A percentile compares a stretch with the other conserved stretches of the same genome.
Conservation (phyloP, 208 protist species). For the Trypanosoma lewisi region DNA sequence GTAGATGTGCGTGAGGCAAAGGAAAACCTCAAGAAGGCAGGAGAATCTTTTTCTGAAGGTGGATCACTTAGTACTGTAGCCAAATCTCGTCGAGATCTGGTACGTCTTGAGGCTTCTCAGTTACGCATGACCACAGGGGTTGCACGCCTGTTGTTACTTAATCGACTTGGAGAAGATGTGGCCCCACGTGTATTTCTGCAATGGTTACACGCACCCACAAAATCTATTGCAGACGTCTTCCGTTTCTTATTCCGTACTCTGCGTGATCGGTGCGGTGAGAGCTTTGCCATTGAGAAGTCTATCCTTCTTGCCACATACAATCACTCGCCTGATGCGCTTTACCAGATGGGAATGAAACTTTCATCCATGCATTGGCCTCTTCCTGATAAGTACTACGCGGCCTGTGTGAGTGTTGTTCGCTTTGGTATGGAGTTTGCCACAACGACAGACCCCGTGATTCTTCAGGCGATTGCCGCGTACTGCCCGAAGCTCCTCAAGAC, state of each 20-base stretch:
- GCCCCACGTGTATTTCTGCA: conserved; percentile 56
- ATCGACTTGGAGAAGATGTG: conserved; percentile 38
- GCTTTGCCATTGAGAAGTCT: conserved; percentile 65
- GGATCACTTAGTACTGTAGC: conserved; percentile 30
- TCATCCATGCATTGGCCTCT: conserved; percentile 78
- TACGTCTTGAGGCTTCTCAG: conserved; percentile 51
- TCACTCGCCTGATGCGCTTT: conserved; percentile 63
- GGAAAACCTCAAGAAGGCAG: conserved; percentile 43
- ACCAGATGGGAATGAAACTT: conserved; percentile 67
- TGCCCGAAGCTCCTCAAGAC: conserved; percentile 54
- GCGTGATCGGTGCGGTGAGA: conserved; percentile 60
- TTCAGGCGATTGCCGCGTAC: conserved; percentile 70
- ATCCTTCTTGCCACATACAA: conserved; percentile 68
- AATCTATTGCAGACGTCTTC: conserved; percentile 72
- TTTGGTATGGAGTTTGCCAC: conserved; percentile 74
- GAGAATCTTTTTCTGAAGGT: conserved; percentile 20
- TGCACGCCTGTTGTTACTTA: conserved; percentile 61
- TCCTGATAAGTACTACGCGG: conserved; percentile 70
- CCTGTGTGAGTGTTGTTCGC: conserved; percentile 55
- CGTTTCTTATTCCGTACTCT: conserved; percentile 76
- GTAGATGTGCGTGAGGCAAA: conserved; percentile 30
- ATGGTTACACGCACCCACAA: conserved; percentile 68
- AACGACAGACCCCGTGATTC: conserved; percentile 62
- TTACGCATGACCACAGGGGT: conserved; percentile 61
- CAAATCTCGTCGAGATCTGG: conserved; percentile 32